Conservation (phyloP, 306 rosid species). For the Lablab purpureus region DNA sequence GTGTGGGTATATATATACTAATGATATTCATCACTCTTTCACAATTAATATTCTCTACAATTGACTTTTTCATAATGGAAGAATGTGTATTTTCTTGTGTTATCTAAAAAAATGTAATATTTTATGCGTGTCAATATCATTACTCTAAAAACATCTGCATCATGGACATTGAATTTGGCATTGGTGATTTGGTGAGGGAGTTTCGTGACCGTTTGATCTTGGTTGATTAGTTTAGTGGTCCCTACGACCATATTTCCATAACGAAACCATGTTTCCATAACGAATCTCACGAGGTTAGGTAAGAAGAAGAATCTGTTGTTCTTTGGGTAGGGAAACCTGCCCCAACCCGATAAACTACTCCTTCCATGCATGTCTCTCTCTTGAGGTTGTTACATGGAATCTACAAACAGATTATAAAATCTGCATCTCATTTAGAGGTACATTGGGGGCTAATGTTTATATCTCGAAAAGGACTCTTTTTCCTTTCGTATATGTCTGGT, state of each 20-base stretch:
- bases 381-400: constrained; percentile 62
- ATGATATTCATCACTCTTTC: not conserved
- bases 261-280: constrained; percentile 37
- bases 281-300: constrained; percentile 53
- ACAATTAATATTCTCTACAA: not conserved
- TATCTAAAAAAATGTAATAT: not conserved
- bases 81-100: not conserved
- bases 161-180: constrained; percentile 41
- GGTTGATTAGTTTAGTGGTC: constrained; percentile 56
- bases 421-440: constrained; percentile 24
- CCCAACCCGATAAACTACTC: constrained; percentile 64
- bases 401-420: constrained; percentile 44
- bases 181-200: constrained; percentile 36
- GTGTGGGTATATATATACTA: not conserved
- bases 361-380: constrained; percentile 47
- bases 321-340: constrained; percentile 70
- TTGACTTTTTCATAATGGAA: constrained; percentile 3
- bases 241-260: constrained; percentile 42
- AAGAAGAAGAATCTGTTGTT: constrained; percentile 58
- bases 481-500: constrained; percentile 35
- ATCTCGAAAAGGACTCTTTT: constrained; percentile 50
- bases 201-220: constrained; percentile 20
- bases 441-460: constrained; percentile 30
- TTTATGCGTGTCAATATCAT: constrained; percentile 27
- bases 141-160: not conserved